These are phyloP conservation scores for Amanita fuliginea DNA, from an alignment of 768 basidiomycete genomes.

Conservation along the genomic window DNA sequence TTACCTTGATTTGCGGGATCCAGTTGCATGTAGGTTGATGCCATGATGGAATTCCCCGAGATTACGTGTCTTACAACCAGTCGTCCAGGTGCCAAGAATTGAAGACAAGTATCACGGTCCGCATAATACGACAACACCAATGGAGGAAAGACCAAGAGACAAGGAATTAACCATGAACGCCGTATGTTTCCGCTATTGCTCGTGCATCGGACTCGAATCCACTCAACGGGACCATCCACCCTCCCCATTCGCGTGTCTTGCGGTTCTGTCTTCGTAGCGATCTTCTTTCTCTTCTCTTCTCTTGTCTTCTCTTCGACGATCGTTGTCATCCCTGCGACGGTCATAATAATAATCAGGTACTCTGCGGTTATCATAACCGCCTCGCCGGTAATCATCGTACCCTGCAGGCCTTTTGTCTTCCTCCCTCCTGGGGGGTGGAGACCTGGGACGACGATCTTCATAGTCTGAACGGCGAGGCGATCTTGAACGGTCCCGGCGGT, in stretches of 20 bases:
- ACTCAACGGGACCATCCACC: constrained; percentile 66
- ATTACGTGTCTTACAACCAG: constrained; percentile 2
- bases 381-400: constrained; percentile 86
- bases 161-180: constrained; percentile 30
- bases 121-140: constrained; percentile 42
- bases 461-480: constrained; percentile 69
- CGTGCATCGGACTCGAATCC: constrained; percentile 21
- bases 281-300: constrained; percentile 82
- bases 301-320: constrained; percentile 62
- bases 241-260: constrained; percentile 71
- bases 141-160: constrained; percentile 38
- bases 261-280: constrained; percentile 63
- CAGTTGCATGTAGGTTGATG: not conserved
- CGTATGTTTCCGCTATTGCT: constrained; percentile 24
- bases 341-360: constrained; percentile 81
- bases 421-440: constrained; percentile 72
- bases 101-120: constrained; percentile 42
- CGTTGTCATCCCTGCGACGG: constrained; percentile 71
- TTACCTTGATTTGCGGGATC: not conserved
- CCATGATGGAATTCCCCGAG: constrained; percentile 1
- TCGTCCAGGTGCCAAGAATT: constrained; percentile 23
- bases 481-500: constrained; percentile 74
- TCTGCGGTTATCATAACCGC: constrained; percentile 75
- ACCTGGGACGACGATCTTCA: constrained; percentile 75
- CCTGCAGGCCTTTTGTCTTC: constrained; percentile 83